Base-by-base conservation (phyloP, 2,329 filamentous ascomycete species). In the Botrytis fabae region DNA sequence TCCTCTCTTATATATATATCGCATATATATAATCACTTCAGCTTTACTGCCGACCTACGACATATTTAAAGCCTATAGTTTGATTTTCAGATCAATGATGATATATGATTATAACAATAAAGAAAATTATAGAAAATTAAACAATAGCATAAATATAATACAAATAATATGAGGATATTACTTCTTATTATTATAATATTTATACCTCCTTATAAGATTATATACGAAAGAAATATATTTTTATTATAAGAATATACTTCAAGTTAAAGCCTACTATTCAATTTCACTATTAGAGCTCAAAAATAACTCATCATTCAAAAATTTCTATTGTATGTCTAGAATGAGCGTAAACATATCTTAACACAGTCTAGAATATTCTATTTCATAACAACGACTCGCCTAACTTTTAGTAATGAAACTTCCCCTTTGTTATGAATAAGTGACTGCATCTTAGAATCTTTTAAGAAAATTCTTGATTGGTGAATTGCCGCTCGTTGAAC, bases 401-500 rank as follows among this genome's bases (percentile, higher is more conserved):
- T 68, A 32, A 32, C 16, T 28, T 32, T 18, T 4, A 57, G 8
- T 8, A 40, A 7, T n/a, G n/a, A 40, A 4, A 8, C 16, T n/a
- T 35, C 35, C 20, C 10, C 35, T 32, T 42, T 40, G 6, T 32
- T 22, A 1, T 6, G 38, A 12, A 14, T 42, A n/a, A 1, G 28
- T 25, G 16, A 42, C 6, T 7, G 6, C 0, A 9, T 2, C 18
- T 38, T 8, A 57, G 4, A 14, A n/a, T 7, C 7, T 1, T 16
- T 9, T 0, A 20, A 9, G 14, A 1, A 16, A 25, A 14, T 6
- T 42, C 9, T 4, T 40, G 18, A 57, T 68, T 68, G 35, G 35
- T 38, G 2, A 14, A 12, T 68, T 68, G 9, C n/a, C 3, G 18
- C n/a, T 32, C 9, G 42, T n/a, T 25, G 18, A 16, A 54, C 18